Percentiles rank a stretch among this genome's conserved stretches.
These are phyloP conservation scores for Yarrowia divulgata DNA, from an alignment of 805 yeast genomes.

Conservation along the genomic window DNA sequence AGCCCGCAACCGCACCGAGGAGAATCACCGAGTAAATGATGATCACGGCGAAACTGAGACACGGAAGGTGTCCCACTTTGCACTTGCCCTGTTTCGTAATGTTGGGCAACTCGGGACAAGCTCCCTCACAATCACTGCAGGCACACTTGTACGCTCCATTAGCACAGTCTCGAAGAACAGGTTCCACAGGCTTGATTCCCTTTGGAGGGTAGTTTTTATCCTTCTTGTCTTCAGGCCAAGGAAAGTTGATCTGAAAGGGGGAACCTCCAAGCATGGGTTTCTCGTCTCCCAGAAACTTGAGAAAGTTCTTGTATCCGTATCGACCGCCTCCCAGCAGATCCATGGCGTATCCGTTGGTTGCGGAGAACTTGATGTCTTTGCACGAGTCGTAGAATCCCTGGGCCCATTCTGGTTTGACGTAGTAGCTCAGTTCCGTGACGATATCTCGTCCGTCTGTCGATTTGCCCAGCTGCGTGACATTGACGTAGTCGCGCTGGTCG, in stretches of 20 bases:
- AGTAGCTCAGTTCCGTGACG: constrained; percentile 75
- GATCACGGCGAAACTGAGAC: constrained; percentile 71
- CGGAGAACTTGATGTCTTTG: constrained; percentile 86
- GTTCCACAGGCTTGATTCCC: constrained; percentile 42
- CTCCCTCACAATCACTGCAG: constrained; percentile 83
- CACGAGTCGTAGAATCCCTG: constrained; percentile 78
- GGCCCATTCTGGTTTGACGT: constrained; percentile 67
- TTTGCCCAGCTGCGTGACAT: constrained; percentile 62
- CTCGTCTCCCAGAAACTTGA: constrained; percentile 92
- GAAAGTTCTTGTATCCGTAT: constrained; percentile 67
- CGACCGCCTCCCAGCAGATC: constrained; percentile 99
- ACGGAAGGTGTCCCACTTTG: constrained; percentile 67
- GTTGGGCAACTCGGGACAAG: constrained; percentile 75
- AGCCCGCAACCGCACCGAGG: constrained; percentile 40
- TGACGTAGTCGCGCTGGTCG: constrained; percentile 74
- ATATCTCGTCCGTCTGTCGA: constrained; percentile 62
- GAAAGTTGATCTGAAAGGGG: constrained; percentile 89
- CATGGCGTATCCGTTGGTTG: constrained; percentile 96
- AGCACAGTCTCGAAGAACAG: constrained; percentile 58
- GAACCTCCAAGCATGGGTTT: constrained; percentile 95
- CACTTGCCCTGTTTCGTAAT: constrained; percentile 57
- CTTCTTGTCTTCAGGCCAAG: constrained; percentile 51
- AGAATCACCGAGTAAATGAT: constrained; percentile 55
- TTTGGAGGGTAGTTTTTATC: constrained; percentile 18
- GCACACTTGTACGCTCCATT: constrained; percentile 78